phyloP scores from a whole-genome alignment of 1,284 basidiomycete species.

The Papiliotrema nemorosa region DNA sequence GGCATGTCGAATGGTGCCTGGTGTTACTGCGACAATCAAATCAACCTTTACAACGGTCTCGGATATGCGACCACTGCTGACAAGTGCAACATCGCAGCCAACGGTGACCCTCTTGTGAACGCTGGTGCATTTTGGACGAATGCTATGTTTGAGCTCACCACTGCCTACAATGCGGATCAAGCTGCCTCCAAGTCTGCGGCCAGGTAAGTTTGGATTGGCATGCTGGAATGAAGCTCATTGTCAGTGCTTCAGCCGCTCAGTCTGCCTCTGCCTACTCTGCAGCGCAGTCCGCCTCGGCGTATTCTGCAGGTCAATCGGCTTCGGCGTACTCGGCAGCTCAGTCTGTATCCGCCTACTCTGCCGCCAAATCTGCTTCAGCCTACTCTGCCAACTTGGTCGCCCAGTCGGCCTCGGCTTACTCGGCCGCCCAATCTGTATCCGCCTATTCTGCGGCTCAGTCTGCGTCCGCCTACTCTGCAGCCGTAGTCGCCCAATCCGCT shows the following conservation, averaged over 20 bases:
- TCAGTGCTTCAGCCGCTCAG: constrained; percentile 10
- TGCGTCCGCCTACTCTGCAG: constrained; percentile 6
- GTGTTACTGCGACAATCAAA: neutral
- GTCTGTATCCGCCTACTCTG: constrained; percentile 4
- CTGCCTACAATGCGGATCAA: neutral
- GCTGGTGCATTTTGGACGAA: neutral
- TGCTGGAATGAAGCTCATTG: too few relatives aligned
- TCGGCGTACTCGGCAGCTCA: neutral
- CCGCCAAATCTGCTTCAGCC: constrained; percentile 5
- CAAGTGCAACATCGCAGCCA: neutral
- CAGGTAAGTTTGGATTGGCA: constrained; percentile 2
- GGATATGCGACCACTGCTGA: neutral
- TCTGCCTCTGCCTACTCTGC: constrained; percentile 2
- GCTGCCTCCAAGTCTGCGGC: constrained; percentile 5
- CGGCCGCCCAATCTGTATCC: neutral
- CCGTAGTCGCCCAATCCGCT: constrained; percentile 8
- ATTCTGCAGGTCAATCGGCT: neutral
- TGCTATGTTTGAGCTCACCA: neutral
- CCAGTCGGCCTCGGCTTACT: constrained; percentile 3
- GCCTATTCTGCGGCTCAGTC: constrained; percentile 6
- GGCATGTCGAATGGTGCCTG: neutral
- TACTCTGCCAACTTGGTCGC: constrained; percentile 9
- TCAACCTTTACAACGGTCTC: neutral
- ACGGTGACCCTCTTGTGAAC: neutral
- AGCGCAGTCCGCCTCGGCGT: constrained; percentile 1